phyloP scores from a whole-genome alignment of 164 flowering plant genomes.

The Platanus orientalis region DNA sequence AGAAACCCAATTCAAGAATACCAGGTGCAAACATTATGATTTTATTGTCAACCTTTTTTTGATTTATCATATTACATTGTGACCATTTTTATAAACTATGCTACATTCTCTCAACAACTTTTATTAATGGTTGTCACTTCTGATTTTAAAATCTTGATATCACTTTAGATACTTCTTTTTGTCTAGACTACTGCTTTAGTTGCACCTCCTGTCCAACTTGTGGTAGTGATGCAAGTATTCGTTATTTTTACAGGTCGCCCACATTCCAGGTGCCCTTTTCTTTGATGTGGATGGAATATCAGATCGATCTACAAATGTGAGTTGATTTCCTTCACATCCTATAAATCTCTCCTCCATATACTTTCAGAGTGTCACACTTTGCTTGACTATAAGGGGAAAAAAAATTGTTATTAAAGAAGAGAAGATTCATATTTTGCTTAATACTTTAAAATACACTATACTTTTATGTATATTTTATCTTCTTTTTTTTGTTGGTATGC shows the following conservation, averaged over 20 bases:
- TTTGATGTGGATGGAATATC: constrained; percentile 94
- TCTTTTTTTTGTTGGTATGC: too few species aligned
- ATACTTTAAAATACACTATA: too few species aligned
- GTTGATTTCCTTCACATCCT: constrained; percentile 19
- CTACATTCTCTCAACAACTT: background rate
- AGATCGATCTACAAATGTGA: constrained; percentile 74
- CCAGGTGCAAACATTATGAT: constrained; percentile 50
- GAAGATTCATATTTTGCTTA: too few species aligned
- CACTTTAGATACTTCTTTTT: too few species aligned
- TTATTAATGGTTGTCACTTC: too few species aligned
- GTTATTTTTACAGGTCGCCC: constrained; percentile 69
- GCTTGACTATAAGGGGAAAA: too few species aligned
- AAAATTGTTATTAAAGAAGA: too few species aligned
- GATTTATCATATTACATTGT: too few species aligned
- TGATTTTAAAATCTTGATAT: too few species aligned
- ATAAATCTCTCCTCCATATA: too few species aligned
- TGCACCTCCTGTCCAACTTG: background rate
- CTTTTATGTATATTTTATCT: too few species aligned
- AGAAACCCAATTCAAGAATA: constrained; percentile 96
- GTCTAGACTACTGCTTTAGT: background rate
- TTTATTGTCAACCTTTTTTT: background rate
- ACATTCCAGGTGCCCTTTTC: constrained; percentile 97
- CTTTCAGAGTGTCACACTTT: too few species aligned
- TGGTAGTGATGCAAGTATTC: background rate
- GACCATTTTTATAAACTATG: background rate